phyloP scores from a whole-genome alignment of 208 protist genomes.

The Naegleria gruberi region DNA sequence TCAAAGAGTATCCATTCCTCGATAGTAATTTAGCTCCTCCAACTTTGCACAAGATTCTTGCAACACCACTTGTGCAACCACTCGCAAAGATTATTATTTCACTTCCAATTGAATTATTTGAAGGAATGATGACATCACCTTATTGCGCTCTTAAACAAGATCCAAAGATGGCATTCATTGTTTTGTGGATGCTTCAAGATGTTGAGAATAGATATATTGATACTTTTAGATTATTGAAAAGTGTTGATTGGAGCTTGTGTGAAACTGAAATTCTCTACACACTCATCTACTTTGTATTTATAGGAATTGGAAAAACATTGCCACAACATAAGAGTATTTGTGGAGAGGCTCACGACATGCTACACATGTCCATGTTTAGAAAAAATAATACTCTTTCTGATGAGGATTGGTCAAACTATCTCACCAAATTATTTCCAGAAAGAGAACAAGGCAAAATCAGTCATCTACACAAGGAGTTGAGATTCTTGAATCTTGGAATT shows the following conservation, averaged over 20 bases:
- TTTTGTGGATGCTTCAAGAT: not conserved
- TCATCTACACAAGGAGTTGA: slow-evolving; percentile 19
- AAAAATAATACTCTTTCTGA: not conserved
- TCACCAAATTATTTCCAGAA: too few species aligned
- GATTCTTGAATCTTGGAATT: slow-evolving; percentile 93
- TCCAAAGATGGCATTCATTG: too few species aligned
- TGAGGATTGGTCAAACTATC: not conserved
- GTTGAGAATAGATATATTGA: not conserved
- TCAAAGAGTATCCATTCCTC: not conserved
- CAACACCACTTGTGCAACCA: too few species aligned
- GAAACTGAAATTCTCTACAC: not conserved
- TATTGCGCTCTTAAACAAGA: too few species aligned
- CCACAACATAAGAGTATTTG: too few species aligned
- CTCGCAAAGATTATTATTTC: too few species aligned
- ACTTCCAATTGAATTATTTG: too few species aligned
- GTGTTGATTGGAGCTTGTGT: not conserved
- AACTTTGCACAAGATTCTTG: too few species aligned
- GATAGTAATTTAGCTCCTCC: too few species aligned
- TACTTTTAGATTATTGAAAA: not conserved
- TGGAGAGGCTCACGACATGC: too few species aligned
- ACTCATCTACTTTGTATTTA: not conserved
- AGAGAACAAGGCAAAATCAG: too few species aligned
- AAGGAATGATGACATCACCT: too few species aligned
- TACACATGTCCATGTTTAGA: not conserved
- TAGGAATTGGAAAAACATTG: not conserved